phyloP scores from a whole-genome alignment of 176 grass and related monocot genomes.

The Cenchrus purpureus region DNA sequence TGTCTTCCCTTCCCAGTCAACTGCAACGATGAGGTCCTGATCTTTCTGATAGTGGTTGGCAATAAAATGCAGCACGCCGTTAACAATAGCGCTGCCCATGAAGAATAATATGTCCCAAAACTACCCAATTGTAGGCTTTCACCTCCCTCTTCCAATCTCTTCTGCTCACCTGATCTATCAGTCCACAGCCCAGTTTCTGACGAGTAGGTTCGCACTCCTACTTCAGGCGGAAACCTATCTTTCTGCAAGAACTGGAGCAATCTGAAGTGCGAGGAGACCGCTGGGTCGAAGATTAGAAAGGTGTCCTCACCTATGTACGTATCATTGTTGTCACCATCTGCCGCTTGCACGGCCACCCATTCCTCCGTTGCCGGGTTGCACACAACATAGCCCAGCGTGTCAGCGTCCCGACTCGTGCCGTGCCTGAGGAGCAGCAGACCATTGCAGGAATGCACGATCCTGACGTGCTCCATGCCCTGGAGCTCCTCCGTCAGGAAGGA shows the following conservation, averaged over 20 bases:
- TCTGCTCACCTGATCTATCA: background rate
- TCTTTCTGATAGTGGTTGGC: background rate
- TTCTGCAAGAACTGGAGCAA: background rate
- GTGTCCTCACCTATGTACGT: background rate
- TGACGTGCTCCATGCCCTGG: background rate
- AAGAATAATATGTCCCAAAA: background rate
- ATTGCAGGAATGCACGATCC: background rate
- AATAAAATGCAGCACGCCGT: background rate
- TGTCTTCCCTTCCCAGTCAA: slow-evolving; percentile 5
- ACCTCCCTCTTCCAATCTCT: background rate
- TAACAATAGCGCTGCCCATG: background rate
- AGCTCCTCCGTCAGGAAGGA: background rate
- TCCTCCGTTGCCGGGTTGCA: background rate
- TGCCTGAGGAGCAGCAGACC: background rate
- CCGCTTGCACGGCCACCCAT: background rate
- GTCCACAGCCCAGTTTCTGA: background rate
- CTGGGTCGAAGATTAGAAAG: background rate
- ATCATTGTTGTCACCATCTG: background rate
- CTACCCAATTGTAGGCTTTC: background rate
- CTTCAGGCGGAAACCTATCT: background rate
- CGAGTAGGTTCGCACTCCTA: background rate
- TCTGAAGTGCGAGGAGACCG: background rate
- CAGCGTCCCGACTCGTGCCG: background rate
- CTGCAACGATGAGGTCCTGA: background rate
- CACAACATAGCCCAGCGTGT: background rate